Percentiles rank a stretch among this genome's conserved stretches.
phyloP scores from a whole-genome alignment of 768 basidiomycete species.

The Crassisporium funariophilum region DNA sequence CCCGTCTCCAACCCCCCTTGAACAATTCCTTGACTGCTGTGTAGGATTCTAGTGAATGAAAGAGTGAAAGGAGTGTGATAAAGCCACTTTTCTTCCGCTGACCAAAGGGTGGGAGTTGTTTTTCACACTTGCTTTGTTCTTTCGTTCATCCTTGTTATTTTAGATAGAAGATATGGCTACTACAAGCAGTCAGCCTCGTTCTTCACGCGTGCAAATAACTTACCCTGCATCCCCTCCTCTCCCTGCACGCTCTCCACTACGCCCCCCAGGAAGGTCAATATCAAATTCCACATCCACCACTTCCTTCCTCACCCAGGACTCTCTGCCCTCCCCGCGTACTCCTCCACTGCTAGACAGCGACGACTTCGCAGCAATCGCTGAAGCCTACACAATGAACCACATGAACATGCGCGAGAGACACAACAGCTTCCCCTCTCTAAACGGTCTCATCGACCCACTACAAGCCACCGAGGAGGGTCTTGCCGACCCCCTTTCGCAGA shows the following conservation, averaged over 20 bases:
- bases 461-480: too few relatives aligned
- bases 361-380: conserved; percentile 27
- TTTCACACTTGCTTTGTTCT: not conserved
- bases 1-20: too few relatives aligned
- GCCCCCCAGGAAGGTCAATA: conserved; percentile 33
- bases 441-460: conserved; percentile 26
- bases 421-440: conserved; percentile 25
- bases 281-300: conserved; percentile 16
- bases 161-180: not conserved
- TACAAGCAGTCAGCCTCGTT: conserved; percentile 34
- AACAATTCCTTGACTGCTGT: too few relatives aligned
- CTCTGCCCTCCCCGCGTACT: conserved; percentile 20
- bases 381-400: conserved; percentile 17
- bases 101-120: too few relatives aligned
- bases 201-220: conserved; percentile 46
- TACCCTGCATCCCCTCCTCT: conserved; percentile 31
- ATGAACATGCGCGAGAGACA: conserved; percentile 30
- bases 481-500: conserved; percentile 19
- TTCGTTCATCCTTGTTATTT: not conserved
- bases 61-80: too few relatives aligned
- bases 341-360: too few relatives aligned
- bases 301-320: conserved; percentile 21
- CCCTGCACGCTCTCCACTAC: conserved; percentile 41
- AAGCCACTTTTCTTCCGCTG: too few relatives aligned
- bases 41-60: too few relatives aligned